Evolutionary conservation across 306 rosid genomes (phyloP), one percentile per base, ranked within the genome.

Genomic region (Amphicarpaea edgeworthii): DNA sequence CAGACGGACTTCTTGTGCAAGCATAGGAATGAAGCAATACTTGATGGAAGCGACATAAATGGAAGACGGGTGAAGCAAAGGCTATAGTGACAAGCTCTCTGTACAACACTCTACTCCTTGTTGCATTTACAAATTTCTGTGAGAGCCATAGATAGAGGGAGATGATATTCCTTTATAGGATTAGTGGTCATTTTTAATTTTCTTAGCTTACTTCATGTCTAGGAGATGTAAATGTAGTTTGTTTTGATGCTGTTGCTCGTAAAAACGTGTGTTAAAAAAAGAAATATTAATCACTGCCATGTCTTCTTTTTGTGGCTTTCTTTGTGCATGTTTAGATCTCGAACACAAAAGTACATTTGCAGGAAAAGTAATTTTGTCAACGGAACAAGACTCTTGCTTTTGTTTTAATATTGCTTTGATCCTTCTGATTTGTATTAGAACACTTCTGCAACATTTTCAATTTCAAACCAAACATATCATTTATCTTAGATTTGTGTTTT

Each of bases 41-140:
- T 86, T 6, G 98, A 93, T 64, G 98, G 98, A 47, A 87, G 97
- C 24, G 96, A 93, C 75, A 28, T 88, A 41, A 87, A 90, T 83
- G 98, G 98, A 60, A 86, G 98, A 76, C 88, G 98, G 82, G 98
- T 93, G 87, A 91, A 90, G 81, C 98, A 80, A 86, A 90, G 97
- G 84, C 84, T 88, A 71, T 90, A 91, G 86, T 41, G 45, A 40
- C 63, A 60, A 15, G 68, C 72, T 76, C 51, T 76, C 70, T 71
- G 57, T 79, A 24, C 38, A 70, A 51, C 80, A 64, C 73, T 41
- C 72, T 43, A 28, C 41, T 46, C 51, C 43, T 61, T 70, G 40
- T 34, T 34, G 28, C 68, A 71, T 73, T 72, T 70, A 19, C 53
- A 57, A 38, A 60, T 41, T 68, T 57, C 57, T 53, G 55, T 76